Conservation (phyloP, 2,329 filamentous ascomycete genomes). For the Cadophora sp. region DNA sequence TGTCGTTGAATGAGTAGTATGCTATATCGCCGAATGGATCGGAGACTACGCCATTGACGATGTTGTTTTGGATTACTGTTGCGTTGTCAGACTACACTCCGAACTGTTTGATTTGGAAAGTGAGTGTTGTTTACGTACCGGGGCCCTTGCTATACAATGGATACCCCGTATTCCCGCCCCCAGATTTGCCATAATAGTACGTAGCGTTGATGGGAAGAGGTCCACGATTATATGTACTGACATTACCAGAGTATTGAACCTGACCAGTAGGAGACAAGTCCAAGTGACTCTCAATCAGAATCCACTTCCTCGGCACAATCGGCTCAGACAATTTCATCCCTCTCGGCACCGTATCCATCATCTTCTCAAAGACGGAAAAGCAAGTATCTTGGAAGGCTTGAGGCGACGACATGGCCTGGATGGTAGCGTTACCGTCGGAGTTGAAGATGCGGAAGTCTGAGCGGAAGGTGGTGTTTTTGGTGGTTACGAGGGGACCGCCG, state of each 20-base stretch:
- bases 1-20: conserved; percentile 29
- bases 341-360: conserved; percentile 34
- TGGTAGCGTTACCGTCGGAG: conserved; percentile 34
- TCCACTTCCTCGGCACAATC: conserved; percentile 28
- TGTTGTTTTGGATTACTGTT: conserved; percentile 1
- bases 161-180: conserved; percentile 22
- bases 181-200: conserved; percentile 25
- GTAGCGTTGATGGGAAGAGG: conserved; percentile 21
- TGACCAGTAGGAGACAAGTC: conserved; percentile 26
- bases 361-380: conserved; percentile 31
- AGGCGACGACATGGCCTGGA: conserved; percentile 27
- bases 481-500: conserved; percentile 31
- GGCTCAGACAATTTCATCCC: conserved; percentile 25
- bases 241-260: conserved; percentile 20
- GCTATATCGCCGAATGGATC: conserved; percentile 27
- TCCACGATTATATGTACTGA: conserved; percentile 11
- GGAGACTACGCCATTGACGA: conserved; percentile 2
- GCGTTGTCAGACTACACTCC: neutral
- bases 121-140: neutral
- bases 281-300: conserved; percentile 22
- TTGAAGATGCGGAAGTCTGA: conserved; percentile 30
- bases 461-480: conserved; percentile 17
- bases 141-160: conserved; percentile 16
- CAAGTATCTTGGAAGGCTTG: conserved; percentile 31
- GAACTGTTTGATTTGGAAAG: neutral